Evolutionary conservation across 176 grass and related monocot genomes (phyloP), one percentile per base, ranked within the genome.

Genomic region (Elymus sibiricus): DNA sequence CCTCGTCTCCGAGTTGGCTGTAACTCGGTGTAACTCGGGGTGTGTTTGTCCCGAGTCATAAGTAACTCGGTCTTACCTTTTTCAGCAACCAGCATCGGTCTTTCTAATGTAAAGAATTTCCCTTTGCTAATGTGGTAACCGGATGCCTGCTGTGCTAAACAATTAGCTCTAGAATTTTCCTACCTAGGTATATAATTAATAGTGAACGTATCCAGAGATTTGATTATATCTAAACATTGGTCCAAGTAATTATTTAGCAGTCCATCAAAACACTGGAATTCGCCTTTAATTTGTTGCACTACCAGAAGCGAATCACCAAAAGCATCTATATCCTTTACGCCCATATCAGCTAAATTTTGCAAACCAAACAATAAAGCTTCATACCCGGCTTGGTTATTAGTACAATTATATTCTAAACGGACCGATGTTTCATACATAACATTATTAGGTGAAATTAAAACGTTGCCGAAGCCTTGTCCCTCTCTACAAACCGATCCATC

Each of bases 371-470:
- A 27, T 1, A 79, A 60, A 26, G 35, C 56, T 10, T 60, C 34
- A 27, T 81, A 81, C 4, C 69, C 79, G 5, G 39, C 27, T 4
- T 35, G 64, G 0, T 81, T 81, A 35, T 81, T 81, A 16, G 79
- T 81, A 6, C 63, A 81, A 24, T 0, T 0, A 53, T 67, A 67
- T 25, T 51, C 63, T 22, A 81, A 34, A 3, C 28, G 38, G 42
- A 80, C 78, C 31, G 38, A 80, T 44, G 59, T 64, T 29, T 80
- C 59, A 44, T 64, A 80, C 21, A 4, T 4, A 21, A 64, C 9
- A 44, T 47, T 66, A 0, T 66, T 80, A 22, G 78, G 78, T 19
- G 78, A 80, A 44, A 80, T 4, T 7, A 80, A 80, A 46, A 80
- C 26, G 7, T 68, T 68, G 3, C 79, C 79, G 8, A 65, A 0